A percentile compares a stretch with the other conserved stretches of the same genome.
Conservation (phyloP, 371 early-diverging fungal genomes). For the Syncephalastrum racemosum region DNA sequence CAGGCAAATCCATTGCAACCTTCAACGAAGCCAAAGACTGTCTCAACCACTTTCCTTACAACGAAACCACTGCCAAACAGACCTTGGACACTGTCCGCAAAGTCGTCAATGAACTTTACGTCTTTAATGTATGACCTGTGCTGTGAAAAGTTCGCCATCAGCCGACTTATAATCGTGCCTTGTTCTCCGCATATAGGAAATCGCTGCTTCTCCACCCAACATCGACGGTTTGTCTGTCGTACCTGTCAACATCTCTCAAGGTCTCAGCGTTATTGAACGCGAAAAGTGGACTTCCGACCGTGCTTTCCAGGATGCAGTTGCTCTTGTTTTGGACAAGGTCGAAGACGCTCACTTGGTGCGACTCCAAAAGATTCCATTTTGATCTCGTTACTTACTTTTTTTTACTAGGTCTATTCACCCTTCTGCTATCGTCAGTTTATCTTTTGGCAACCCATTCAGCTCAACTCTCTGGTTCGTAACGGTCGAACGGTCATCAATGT, state of each 20-base stretch:
- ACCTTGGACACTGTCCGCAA: conserved; percentile 47
- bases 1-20: conserved; percentile 42
- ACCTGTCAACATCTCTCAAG: conserved; percentile 43
- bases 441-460: conserved; percentile 55
- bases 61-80: conserved; percentile 38
- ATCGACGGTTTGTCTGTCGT: conserved; percentile 41
- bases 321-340: conserved; percentile 48
- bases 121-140: conserved; percentile 50
- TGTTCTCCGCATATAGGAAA: conserved; percentile 29
- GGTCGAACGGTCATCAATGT: conserved; percentile 43
- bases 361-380: conserved; percentile 2
- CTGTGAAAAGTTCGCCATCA: background rate
- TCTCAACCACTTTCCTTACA: conserved; percentile 46
- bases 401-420: conserved; percentile 43
- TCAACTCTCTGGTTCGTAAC: conserved; percentile 44
- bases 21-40: conserved; percentile 48
- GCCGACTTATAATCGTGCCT: background rate
- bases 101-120: conserved; percentile 47
- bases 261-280: conserved; percentile 42
- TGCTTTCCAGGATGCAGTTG: conserved; percentile 50
- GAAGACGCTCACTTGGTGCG: conserved; percentile 52
- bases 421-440: conserved; percentile 53
- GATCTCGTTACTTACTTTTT: conserved; percentile 1
- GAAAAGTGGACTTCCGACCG: conserved; percentile 47
- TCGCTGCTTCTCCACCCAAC: conserved; percentile 42